These are phyloP conservation scores for Licmophora abbreviata DNA, from an alignment of 108 stramenopile species.

Conservation along the genomic window DNA sequence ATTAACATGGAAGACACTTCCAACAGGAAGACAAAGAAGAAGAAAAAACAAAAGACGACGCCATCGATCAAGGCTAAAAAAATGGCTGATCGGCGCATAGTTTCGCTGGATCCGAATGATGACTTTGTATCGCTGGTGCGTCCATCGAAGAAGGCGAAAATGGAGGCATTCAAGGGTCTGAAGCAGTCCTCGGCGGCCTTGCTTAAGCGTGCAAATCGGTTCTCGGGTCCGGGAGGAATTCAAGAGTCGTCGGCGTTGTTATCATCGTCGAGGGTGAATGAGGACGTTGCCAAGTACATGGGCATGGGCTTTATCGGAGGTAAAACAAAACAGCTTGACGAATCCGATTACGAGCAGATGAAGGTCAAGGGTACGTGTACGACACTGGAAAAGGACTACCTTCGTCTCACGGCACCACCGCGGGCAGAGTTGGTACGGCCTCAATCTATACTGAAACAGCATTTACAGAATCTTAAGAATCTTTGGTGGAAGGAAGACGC, in stretches of 20 bases:
- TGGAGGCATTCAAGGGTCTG: slow-evolving; percentile 24
- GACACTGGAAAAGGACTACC: slow-evolving; percentile 70
- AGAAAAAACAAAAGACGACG: slow-evolving; percentile 2
- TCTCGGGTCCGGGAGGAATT: slow-evolving; percentile 50
- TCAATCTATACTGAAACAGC: slow-evolving; percentile 35
- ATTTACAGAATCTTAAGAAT: slow-evolving; percentile 50
- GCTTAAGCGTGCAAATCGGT: slow-evolving; percentile 47
- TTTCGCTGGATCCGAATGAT: slow-evolving; percentile 2
- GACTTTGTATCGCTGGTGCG: neutral
- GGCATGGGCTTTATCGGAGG: slow-evolving; percentile 62
- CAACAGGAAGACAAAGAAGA: neutral
- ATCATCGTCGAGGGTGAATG: slow-evolving; percentile 7
- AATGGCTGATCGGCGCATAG: neutral
- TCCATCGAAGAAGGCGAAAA: neutral
- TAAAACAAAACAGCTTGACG: slow-evolving; percentile 23
- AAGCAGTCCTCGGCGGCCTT: slow-evolving; percentile 26
- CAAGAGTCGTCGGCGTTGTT: slow-evolving; percentile 5
- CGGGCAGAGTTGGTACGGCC: slow-evolving; percentile 67
- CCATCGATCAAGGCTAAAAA: slow-evolving; percentile 1
- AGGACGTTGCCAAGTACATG: slow-evolving; percentile 56
- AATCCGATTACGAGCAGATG: slow-evolving; percentile 64
- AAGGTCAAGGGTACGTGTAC: slow-evolving; percentile 70
- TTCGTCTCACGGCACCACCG: slow-evolving; percentile 75
- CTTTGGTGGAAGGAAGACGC: slow-evolving; percentile 12
- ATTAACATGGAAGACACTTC: slow-evolving; percentile 8